Base-by-base conservation (phyloP, 106 monocot species). In the Gastrodia elata region DNA sequence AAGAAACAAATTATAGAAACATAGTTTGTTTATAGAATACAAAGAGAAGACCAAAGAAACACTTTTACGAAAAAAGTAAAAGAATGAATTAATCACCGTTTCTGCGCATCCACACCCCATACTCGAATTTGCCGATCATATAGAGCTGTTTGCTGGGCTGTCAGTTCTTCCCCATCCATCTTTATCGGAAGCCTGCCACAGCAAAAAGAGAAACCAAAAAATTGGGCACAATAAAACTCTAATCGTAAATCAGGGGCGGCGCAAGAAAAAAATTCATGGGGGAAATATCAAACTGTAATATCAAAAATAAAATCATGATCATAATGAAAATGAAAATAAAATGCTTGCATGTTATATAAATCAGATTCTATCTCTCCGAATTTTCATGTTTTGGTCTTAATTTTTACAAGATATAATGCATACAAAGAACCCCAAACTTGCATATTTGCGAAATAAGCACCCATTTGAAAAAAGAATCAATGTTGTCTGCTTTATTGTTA, bases 61-160 rank as follows among this genome's bases (percentile, higher is more conserved):
- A 30, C 65, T 8, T 0, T 0, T n/a, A 36, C 71, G 71, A 4
- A 33, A 40, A 37, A 46, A 2, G 24, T 34, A 13, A 40, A 57
- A 34, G 26, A 11, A 28, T 20, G 14, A 42, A 27, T 14, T 1
- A 8, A 1, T 28, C 30, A 90, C 96, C 89, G 82, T 69, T 84
- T 87, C 83, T 97, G 92, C 6, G 96, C 92, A 44, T 97, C 88
- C 43, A 89, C 94, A 55, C 90, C 94, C 94, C 94, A 94, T 1
- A 94, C 91, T 35, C 94, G 90, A 41, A 92, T 97, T 84, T 97
- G 96, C 36, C 92, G 89, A 46, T 97, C 96, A 76, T 92, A 97
- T 4, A 92, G 84, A 24, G 92, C 96, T 0, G 92, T 96, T 75
- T 97, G 86, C 68, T 97, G 92, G 55, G 89, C 96, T 33, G 87